phyloP scores from a whole-genome alignment of 1,284 basidiomycete genomes.

The Ustilago trichophora region DNA sequence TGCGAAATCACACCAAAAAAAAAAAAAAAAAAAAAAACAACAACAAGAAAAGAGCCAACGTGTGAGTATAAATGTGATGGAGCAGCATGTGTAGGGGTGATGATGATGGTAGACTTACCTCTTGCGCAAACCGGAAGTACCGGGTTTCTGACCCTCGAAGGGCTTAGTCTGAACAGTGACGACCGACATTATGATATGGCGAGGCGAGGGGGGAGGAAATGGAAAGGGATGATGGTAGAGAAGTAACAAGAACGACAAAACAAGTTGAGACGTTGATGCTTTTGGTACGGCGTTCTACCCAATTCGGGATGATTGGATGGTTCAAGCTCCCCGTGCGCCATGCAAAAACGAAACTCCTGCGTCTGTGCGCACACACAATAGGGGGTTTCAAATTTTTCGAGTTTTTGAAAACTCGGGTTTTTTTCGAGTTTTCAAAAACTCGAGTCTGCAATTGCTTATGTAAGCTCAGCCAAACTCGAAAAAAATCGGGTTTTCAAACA shows the following conservation, averaged over 20 bases:
- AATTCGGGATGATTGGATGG: not conserved
- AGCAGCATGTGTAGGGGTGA: not conserved
- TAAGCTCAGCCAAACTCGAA: too few relatives aligned
- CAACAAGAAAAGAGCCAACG: too few relatives aligned
- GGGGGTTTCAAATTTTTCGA: too few relatives aligned
- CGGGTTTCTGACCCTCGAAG: constrained; percentile 66
- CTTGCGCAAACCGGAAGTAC: constrained; percentile 65
- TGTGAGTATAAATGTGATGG: not conserved
- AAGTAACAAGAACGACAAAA: not conserved
- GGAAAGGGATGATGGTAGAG: not conserved
- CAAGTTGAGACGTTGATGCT: not conserved
- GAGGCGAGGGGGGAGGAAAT: too few relatives aligned
- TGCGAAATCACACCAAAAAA: constrained; percentile 7
- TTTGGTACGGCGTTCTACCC: not conserved
- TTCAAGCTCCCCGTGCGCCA: too few relatives aligned
- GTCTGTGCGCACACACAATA: constrained; percentile 5
- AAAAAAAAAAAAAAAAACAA: not conserved
- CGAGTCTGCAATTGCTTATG: too few relatives aligned
- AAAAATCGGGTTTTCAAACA: too few relatives aligned
- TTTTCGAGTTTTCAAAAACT: too few relatives aligned
- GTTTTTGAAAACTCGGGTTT: too few relatives aligned
- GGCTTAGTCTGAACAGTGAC: constrained; percentile 60
- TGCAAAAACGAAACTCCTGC: too few relatives aligned
- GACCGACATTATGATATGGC: constrained; percentile 56
- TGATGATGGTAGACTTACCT: constrained; percentile 23